Percentiles rank a stretch among this genome's conserved stretches.
These are phyloP conservation scores for Neofusicoccum parvum DNA, from an alignment of 2,329 filamentous ascomycete species.

Conservation along the genomic window DNA sequence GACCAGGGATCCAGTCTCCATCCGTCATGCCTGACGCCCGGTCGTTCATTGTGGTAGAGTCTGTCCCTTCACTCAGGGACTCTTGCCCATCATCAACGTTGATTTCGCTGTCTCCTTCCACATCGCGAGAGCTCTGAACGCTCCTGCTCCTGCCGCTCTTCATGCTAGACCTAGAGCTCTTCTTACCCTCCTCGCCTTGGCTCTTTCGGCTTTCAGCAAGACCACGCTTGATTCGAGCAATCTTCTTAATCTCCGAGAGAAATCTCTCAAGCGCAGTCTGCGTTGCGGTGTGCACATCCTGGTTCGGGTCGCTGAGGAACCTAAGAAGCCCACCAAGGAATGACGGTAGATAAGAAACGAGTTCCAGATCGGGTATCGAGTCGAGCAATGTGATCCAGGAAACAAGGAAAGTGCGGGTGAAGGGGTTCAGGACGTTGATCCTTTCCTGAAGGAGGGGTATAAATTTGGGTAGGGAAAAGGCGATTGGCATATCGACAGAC, in stretches of 20 bases:
- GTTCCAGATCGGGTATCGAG: conserved; percentile 93
- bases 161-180: conserved; percentile 64
- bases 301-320: conserved; percentile 88
- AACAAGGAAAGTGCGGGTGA: conserved; percentile 91
- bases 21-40: conserved; percentile 60
- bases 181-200: conserved; percentile 66
- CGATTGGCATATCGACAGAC: conserved; percentile 64
- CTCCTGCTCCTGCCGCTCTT: conserved; percentile 35
- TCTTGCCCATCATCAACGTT: conserved; percentile 53
- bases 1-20: conserved; percentile 95
- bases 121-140: conserved; percentile 28
- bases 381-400: conserved; percentile 95
- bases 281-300: conserved; percentile 92
- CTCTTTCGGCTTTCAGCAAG: conserved; percentile 81
- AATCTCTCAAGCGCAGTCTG: conserved; percentile 89
- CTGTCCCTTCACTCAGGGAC: conserved; percentile 42
- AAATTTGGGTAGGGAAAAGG: conserved; percentile 88
- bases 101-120: conserved; percentile 60
- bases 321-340: conserved; percentile 88
- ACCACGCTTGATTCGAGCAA: conserved; percentile 87
- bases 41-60: conserved; percentile 37
- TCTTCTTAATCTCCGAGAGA: conserved; percentile 89
- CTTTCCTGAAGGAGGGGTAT: conserved; percentile 92
- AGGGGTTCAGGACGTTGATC: conserved; percentile 92
- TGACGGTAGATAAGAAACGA: conserved; percentile 88